phyloP scores from a whole-genome alignment of 2,329 filamentous ascomycete species.

The Cytospora leucostoma region DNA sequence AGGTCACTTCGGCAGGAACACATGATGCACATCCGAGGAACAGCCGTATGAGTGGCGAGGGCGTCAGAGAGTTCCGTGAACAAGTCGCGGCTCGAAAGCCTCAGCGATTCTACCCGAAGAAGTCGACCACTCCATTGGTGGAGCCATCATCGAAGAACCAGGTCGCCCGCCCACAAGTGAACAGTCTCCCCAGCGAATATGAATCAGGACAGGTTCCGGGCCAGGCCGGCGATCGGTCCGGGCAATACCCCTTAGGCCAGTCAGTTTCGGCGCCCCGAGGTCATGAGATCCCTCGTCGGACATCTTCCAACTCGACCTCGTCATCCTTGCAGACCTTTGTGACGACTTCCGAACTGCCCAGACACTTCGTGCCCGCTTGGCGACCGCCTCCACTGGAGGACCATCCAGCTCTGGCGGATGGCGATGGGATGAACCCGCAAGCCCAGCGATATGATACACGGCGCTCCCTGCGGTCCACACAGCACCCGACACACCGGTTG shows the following conservation, averaged over 20 bases:
- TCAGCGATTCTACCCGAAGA: slow-evolving; percentile 20
- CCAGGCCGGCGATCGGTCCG: neutral
- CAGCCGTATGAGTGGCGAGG: neutral
- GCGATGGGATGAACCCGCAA: neutral
- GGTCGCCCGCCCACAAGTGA: slow-evolving; percentile 2
- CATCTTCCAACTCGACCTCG: slow-evolving; percentile 2
- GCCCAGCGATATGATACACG: neutral
- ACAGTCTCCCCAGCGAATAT: slow-evolving; percentile 11
- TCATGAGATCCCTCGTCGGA: neutral
- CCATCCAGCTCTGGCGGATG: slow-evolving; percentile 9
- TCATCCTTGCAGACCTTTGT: slow-evolving; percentile 21
- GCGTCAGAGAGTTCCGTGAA: slow-evolving; percentile 20
- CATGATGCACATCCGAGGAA: slow-evolving; percentile 11
- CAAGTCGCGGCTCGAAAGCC: slow-evolving; percentile 23
- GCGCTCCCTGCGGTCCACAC: slow-evolving; percentile 15
- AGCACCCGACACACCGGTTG: neutral
- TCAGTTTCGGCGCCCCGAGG: neutral
- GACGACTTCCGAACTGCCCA: slow-evolving; percentile 19
- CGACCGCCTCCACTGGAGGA: slow-evolving; percentile 10
- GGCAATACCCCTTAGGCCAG: neutral
- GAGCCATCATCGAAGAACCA: slow-evolving; percentile 3
- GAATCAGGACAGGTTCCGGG: neutral
- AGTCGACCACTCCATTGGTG: neutral
- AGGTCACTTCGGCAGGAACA: slow-evolving; percentile 18
- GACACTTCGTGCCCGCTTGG: neutral